Conservation (phyloP, 306 rosid species). For the Lupinus albus region DNA sequence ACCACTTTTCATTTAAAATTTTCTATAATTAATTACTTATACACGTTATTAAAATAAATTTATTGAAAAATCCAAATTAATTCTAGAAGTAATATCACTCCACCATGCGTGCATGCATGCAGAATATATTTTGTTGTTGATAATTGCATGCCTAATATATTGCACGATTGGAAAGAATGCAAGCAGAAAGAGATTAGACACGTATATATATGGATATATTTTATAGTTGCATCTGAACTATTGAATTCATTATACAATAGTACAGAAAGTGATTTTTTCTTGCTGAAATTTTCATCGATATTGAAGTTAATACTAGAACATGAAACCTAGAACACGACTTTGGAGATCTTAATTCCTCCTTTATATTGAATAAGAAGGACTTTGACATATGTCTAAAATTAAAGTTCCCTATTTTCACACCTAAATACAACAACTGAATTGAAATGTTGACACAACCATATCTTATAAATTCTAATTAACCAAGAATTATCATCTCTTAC, state of each 20-base stretch:
- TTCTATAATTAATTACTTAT: no score
- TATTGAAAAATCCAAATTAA: no score
- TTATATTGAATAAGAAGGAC: neutral
- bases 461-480: no score
- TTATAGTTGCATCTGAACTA: neutral
- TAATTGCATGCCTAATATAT: no score
- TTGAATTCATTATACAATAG: neutral
- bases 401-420: slow-evolving; percentile 9
- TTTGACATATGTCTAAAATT: neutral
- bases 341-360: slow-evolving; percentile 3
- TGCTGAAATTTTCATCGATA: neutral
- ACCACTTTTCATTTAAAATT: no score
- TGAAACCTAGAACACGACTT: slow-evolving; percentile 2
- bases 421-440: slow-evolving; percentile 13
- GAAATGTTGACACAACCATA: no score
- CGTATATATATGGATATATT: neutral
- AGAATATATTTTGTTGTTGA: no score
- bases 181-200: neutral
- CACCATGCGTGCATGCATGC: no score
- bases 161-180: neutral
- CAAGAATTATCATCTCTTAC: no score
- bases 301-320: slow-evolving; percentile 11
- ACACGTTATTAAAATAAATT: no score
- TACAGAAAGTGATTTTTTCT: neutral
- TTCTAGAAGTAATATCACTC: no score